Conservation (phyloP, 2,329 filamentous ascomycete species). For the Aureobasidium sp. region DNA sequence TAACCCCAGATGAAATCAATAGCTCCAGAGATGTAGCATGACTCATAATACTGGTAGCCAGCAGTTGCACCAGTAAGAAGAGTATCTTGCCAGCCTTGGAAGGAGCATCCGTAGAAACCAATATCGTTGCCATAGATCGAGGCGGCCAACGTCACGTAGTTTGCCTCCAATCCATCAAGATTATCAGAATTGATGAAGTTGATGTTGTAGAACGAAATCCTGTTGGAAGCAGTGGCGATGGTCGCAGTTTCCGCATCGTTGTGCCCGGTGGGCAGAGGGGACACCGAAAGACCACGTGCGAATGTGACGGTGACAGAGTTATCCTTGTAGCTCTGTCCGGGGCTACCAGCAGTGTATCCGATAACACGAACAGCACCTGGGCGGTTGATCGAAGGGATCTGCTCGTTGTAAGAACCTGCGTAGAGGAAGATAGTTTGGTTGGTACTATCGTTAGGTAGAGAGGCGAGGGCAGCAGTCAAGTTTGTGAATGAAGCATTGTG, state of each 20-base stretch:
- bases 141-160: slow-evolving; percentile 30
- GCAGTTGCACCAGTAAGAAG: slow-evolving; percentile 26
- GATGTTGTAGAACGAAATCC: slow-evolving; percentile 29
- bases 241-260: slow-evolving; percentile 39
- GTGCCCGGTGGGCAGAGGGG: slow-evolving; percentile 34
- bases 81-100: slow-evolving; percentile 28
- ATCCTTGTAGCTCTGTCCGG: slow-evolving; percentile 31
- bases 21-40: slow-evolving; percentile 34
- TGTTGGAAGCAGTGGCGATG: slow-evolving; percentile 38
- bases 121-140: slow-evolving; percentile 29
- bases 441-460: slow-evolving; percentile 29
- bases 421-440: slow-evolving; percentile 37
- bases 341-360: slow-evolving; percentile 29
- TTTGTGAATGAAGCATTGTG: slow-evolving; percentile 29
- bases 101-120: slow-evolving; percentile 28
- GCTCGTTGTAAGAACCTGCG: slow-evolving; percentile 37
- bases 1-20: slow-evolving; percentile 41
- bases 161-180: slow-evolving; percentile 24
- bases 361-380: slow-evolving; percentile 34
- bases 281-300: slow-evolving; percentile 28
- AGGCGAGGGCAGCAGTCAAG: slow-evolving; percentile 31
- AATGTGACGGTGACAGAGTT: slow-evolving; percentile 33
- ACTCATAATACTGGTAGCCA: slow-evolving; percentile 36
- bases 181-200: slow-evolving; percentile 30
- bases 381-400: slow-evolving; percentile 34